phyloP scores from a whole-genome alignment of 106 monocot genomes.

The Platanthera zijinensis region DNA sequence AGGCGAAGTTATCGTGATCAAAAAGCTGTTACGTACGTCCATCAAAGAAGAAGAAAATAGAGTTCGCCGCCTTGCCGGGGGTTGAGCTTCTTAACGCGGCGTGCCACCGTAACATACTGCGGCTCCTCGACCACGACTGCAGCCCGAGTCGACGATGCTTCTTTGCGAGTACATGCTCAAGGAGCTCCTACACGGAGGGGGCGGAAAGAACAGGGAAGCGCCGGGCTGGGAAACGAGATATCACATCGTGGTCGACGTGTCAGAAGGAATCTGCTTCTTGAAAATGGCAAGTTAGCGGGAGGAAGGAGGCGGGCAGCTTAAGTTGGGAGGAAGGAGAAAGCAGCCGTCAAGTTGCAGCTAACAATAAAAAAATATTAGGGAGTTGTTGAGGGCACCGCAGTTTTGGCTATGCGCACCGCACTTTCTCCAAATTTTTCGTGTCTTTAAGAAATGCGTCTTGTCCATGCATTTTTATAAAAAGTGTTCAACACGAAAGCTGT shows the following conservation, averaged over 20 bases:
- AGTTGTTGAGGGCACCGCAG: no score
- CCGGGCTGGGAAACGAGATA: constrained; percentile 67
- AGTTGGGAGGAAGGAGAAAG: no score
- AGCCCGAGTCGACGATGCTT: constrained; percentile 59
- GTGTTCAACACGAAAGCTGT: no score
- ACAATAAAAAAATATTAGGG: no score
- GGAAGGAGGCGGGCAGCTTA: no score
- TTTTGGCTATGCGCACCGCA: no score
- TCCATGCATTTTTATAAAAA: no score
- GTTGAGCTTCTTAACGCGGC: constrained; percentile 72
- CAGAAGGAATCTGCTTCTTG: constrained; percentile 37
- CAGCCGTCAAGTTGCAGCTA: no score
- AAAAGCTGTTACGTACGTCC: constrained; percentile 51
- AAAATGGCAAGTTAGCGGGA: no score
- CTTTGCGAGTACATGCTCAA: constrained; percentile 95
- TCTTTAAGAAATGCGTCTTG: no score
- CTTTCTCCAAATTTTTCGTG: no score
- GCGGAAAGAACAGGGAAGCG: neutral
- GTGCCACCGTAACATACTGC: constrained; percentile 83
- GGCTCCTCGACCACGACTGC: constrained; percentile 65
- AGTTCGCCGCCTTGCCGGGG: constrained; percentile 25
- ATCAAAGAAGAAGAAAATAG: constrained; percentile 6
- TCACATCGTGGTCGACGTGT: constrained; percentile 56
- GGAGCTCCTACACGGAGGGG: constrained; percentile 43
- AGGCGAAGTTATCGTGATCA: constrained; percentile 74